Evolutionary conservation across 2,329 filamentous ascomycete genomes (phyloP).

Genomic region (Arthrobotrys conoides): DNA sequence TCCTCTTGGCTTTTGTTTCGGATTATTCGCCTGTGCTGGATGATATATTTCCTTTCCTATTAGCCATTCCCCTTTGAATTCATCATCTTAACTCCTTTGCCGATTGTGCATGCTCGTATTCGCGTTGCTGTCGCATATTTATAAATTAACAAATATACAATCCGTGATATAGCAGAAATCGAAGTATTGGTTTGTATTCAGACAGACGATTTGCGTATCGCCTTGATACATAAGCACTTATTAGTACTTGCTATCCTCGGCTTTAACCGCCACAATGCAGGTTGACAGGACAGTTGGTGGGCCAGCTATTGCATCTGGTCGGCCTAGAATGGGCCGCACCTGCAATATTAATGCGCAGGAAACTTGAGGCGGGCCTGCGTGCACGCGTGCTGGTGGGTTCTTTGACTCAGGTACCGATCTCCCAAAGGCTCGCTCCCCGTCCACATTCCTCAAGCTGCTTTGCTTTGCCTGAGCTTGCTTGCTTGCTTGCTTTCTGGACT

Average conservation of each 20-base stretch:
- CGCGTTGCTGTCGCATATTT: neutral
- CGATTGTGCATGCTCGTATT: neutral
- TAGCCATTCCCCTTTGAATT: no score
- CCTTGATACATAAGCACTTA: neutral
- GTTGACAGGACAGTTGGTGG: conserved; percentile 10
- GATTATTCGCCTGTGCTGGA: no score
- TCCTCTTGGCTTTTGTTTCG: no score
- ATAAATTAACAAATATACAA: neutral
- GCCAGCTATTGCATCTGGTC: conserved; percentile 6
- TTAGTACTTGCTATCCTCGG: conserved; percentile 13
- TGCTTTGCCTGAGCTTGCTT: neutral
- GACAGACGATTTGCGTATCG: neutral
- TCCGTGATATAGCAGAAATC: neutral
- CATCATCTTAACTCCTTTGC: no score
- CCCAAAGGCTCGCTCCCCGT: no score
- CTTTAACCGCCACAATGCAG: conserved; percentile 51
- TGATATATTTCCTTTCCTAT: no score
- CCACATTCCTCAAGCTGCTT: conserved; percentile 25
- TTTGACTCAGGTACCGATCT: conserved; percentile 59
- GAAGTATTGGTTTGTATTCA: neutral
- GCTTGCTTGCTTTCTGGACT: neutral
- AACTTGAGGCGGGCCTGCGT: conserved; percentile 13
- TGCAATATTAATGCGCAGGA: conserved; percentile 35
- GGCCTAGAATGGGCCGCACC: conserved; percentile 23
- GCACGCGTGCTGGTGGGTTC: conserved; percentile 19